A percentile compares a stretch with the other conserved stretches of the same genome.
These are phyloP conservation scores for Nakazawaea molendinolei DNA, from an alignment of 805 yeast species.

Conservation along the genomic window DNA sequence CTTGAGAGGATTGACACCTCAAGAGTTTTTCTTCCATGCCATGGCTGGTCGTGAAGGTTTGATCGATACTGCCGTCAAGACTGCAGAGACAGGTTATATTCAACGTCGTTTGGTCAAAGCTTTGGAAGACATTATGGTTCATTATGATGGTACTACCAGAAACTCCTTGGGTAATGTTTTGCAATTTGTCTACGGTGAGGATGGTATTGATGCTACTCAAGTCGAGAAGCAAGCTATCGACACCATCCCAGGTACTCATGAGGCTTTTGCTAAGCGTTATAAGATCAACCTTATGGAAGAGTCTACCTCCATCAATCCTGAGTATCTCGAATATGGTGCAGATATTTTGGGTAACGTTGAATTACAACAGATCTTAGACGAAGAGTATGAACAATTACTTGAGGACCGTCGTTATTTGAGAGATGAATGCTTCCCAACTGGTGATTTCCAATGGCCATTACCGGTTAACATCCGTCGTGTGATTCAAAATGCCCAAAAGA, in stretches of 20 bases:
- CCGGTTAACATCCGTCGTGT: slow-evolving; percentile 97
- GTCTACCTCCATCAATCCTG: slow-evolving; percentile 58
- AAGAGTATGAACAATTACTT: slow-evolving; percentile 72
- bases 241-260: slow-evolving; percentile 90
- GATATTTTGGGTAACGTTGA: slow-evolving; percentile 87
- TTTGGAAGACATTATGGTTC: slow-evolving; percentile 94
- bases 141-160: slow-evolving; percentile 97
- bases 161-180: slow-evolving; percentile 95
- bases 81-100: slow-evolving; percentile 98
- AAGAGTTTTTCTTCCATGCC: slow-evolving; percentile 98
- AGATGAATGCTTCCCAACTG: slow-evolving; percentile 75
- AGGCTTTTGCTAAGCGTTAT: slow-evolving; percentile 74
- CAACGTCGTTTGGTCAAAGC: slow-evolving; percentile 98
- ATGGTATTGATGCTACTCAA: slow-evolving; percentile 97
- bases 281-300: slow-evolving; percentile 78
- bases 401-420: slow-evolving; percentile 78
- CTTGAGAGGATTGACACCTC: slow-evolving; percentile 95
- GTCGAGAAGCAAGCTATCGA: slow-evolving; percentile 96
- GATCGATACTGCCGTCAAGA: slow-evolving; percentile 98
- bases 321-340: slow-evolving; percentile 79
- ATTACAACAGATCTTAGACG: slow-evolving; percentile 73
- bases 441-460: slow-evolving; percentile 95
- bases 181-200: slow-evolving; percentile 97
- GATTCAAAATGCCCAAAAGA: slow-evolving; percentile 94
- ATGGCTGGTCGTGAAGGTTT: slow-evolving; percentile 99